These are phyloP conservation scores for Cymbopogon flexuosus DNA, from an alignment of 202 grass and related monocot genomes.

Conservation along the genomic window DNA sequence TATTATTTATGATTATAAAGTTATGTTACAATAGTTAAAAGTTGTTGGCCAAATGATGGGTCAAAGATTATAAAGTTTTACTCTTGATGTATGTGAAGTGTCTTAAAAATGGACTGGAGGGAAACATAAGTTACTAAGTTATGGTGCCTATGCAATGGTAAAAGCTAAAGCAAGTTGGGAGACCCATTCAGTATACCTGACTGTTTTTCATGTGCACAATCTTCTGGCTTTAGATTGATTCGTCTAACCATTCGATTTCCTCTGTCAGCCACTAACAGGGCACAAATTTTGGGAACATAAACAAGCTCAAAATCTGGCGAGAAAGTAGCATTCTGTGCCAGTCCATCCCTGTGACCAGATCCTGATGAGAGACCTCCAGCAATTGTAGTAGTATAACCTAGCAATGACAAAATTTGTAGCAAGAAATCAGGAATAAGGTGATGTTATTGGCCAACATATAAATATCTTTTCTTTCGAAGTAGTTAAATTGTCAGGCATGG, in stretches of 20 bases:
- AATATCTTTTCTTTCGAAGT: not conserved
- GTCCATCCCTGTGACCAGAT: slow-evolving; percentile 48
- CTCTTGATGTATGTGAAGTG: too few species aligned
- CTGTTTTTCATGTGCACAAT: slow-evolving; percentile 41
- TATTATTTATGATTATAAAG: too few species aligned
- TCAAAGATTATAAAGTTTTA: too few species aligned
- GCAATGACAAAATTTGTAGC: not conserved
- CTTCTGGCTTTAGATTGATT: slow-evolving; percentile 57
- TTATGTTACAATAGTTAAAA: too few species aligned
- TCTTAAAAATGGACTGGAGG: too few species aligned
- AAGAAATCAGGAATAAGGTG: slow-evolving; percentile 14
- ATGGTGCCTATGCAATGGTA: not conserved
- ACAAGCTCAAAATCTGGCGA: slow-evolving; percentile 58
- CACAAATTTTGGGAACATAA: slow-evolving; percentile 56
- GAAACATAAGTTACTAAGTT: not conserved
- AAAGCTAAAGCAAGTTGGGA: not conserved
- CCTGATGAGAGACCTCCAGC: slow-evolving; percentile 49
- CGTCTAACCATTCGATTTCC: slow-evolving; percentile 52
- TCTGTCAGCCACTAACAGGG: slow-evolving; percentile 59
- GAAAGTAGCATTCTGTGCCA: slow-evolving; percentile 70
- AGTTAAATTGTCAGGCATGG: not conserved
- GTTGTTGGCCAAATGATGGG: too few species aligned
- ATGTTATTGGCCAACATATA: not conserved
- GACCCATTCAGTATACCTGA: slow-evolving; percentile 28
- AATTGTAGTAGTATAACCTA: slow-evolving; percentile 64